Evolutionary conservation across 2,329 filamentous ascomycete species (phyloP), one percentile per base, ranked within the genome.

Genomic region (Aspergillus sp.): DNA sequence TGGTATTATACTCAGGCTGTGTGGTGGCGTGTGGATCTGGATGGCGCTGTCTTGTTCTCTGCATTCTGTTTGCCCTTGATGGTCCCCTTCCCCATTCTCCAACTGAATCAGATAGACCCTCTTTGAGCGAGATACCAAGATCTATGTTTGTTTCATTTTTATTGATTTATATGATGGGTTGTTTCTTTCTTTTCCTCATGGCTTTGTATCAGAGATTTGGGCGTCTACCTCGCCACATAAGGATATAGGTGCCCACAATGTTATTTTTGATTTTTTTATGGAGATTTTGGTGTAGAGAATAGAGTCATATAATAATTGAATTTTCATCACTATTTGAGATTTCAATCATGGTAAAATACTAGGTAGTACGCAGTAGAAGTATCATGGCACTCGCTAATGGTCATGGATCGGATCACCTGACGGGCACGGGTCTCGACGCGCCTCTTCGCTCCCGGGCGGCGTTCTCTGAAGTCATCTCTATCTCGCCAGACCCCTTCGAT

Each of bases 91-190:
- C 52, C 53, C 49, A 49, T 57, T 49, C 61, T 65, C 64, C 61
- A 66, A 61, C 61, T 65, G 59, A 64, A 60, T 62, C 64, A 69
- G 63, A 71, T 71, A 72, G 69, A 73, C 61, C 60, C 62, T 62
- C 58, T 63, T 68, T 66, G 63, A 68, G 69, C 68, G 64, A 70
- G 70, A 73, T 72, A 72, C 69, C 69, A 72, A 64, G 64, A 67
- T 69, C 60, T 67, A 68, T 63, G 65, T 64, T 68, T 65, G 57
- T 63, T 63, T 59, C 40, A 20, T 48, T 48, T 41, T 21, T 48
- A 13, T 43, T 17, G 14, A 38, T 38, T 38, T 17, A n/a, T 38
- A n/a, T 10, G 16, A 16, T 38, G 34, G 34, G 16, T 40, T 42
- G 7, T 38, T 13, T 20, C 31, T 50, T 34, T 41, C 7, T 31